Percentiles rank a stretch among this genome's conserved stretches.
Conservation (phyloP, 2,329 filamentous ascomycete species). For the Hyphodiscus sp. region DNA sequence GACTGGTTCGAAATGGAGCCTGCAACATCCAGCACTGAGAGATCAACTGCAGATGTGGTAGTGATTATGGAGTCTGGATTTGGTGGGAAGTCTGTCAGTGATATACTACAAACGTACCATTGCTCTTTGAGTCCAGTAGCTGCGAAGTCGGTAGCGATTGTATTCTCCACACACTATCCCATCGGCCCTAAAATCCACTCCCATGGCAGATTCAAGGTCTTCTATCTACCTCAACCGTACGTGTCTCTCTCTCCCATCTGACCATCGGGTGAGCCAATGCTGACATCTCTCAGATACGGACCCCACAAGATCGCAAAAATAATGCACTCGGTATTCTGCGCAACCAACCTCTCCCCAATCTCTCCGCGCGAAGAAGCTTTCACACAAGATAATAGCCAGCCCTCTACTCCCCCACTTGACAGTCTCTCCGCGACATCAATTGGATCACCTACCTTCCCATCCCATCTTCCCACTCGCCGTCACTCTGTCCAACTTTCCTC, state of each 20-base stretch:
- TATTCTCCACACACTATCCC: constrained; percentile 21
- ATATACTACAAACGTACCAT: constrained; percentile 17
- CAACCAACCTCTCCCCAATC: not conserved
- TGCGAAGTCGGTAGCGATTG: constrained; percentile 16
- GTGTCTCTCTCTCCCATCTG: constrained; percentile 2
- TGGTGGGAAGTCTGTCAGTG: constrained; percentile 15
- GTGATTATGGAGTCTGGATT: constrained; percentile 26
- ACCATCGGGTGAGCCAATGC: not conserved
- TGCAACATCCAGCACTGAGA: not conserved
- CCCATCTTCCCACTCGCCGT: too few species aligned
- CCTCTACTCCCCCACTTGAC: not conserved
- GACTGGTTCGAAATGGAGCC: constrained; percentile 26
- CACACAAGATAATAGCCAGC: not conserved
- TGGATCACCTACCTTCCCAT: not conserved
- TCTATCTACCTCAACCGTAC: constrained; percentile 27
- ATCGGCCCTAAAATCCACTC: constrained; percentile 16
- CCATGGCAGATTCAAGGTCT: constrained; percentile 18
- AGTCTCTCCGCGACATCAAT: not conserved
- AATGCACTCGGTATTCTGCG: constrained; percentile 20
- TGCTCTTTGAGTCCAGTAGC: constrained; percentile 4
- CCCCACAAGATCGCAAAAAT: constrained; percentile 26
- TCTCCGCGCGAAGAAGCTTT: not conserved
- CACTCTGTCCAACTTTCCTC: not conserved
- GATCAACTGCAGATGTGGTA: constrained; percentile 17
- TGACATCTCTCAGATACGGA: constrained; percentile 18